Evolutionary conservation across 768 basidiomycete genomes (phyloP), one percentile per base, ranked within the genome.

Genomic region (Panus rudis): DNA sequence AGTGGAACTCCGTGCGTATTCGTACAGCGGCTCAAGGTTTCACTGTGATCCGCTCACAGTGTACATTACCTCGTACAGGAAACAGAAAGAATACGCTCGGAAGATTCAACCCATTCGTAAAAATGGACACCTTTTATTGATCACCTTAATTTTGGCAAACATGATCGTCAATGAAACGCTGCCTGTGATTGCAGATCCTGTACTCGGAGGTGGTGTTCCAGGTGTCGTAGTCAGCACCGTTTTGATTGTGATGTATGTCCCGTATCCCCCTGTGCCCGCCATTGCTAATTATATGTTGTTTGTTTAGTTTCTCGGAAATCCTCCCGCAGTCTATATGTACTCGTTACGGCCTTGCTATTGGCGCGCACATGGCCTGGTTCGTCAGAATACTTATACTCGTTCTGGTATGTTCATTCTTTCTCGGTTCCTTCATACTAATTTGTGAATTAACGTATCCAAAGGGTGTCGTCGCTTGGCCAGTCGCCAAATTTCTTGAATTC

Each of bases 111-210:
- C 89, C 12, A 78, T 92, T 30, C 81, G 87, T 45, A 69, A 78
- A 65, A 83, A 88, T 53, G 84, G 84, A 3, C 85, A 88, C 55
- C 67, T 87, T n/a, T 70, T 89, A 12, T 73, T 89, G 45, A 82
- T 86, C 37, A 84, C 84, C 0, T 77, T 88, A 32, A 69, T 88
- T 4, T 63, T 90, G 23, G 80, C 83, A 22, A 90, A 92, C 62
- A 91, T 92, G 88, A 83, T 90, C 44, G 84, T 84, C 52, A 90
- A 91, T 58, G 87, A 89, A 60, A 69, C 82, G 0, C 72, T 89
- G 1, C 88, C 89, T 22, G 70, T 90, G 45, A 84, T 91, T 42
- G 72, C 81, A 8, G 84, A 87, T 52, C 74, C 74, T 3, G 71
- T 88, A 21, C 68, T 92, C 1, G 85, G 84, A 12, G 84, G 85